Evolutionary conservation across 2,329 filamentous ascomycete species (phyloP), one percentile per base, ranked within the genome.

Genomic region (Coniochaeta sp.): DNA sequence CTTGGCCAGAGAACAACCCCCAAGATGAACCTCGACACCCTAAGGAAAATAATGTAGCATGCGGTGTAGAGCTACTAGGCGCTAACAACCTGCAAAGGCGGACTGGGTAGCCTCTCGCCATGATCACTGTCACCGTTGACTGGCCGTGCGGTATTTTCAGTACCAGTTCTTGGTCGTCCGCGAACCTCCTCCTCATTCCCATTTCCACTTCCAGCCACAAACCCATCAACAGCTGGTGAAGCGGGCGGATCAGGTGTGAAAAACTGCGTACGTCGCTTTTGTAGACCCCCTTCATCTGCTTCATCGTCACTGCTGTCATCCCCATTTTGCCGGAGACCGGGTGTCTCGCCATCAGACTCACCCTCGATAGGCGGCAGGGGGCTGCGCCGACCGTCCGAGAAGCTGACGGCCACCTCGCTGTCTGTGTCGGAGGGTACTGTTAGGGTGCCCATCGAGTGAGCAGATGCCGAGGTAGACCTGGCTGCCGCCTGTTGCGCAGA

Each of bases 391-490:
- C 82, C 84, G 17, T 87, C 85, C 0, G 83, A 86, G 62, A 85
- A 81, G 69, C 83, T 87, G 17, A 83, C 67, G 0, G 83, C 84
- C 4, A 77, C 79, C 62, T 87, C 85, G 63, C 83, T 86, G 64
- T 86, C 85, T 11, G 82, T 82, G 60, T 85, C 83, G 1, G 79
- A 83, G 2, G 79, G 80, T 31, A 81, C 73, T 1, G 73, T 73
- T 36, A 83, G 70, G 59, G 71, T 72, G 6, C 76, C 77, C 17
- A 74, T 74, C 17, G 73, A 72, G 14, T 57, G 54, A 8, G 54
- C 54, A 11, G 54, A 57, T 14, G 33, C 31, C n/a, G 54, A 57
- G 2, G 54, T 24, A 12, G 54, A 57, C 12, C 54, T 34, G 28
- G 54, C 54, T 19, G 54, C 54, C 50, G 77, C 73, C 31, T 77